Evolutionary conservation across 2,329 filamentous ascomycete species (phyloP), one percentile per base, ranked within the genome.

Genomic region (Aspergillus felis): DNA sequence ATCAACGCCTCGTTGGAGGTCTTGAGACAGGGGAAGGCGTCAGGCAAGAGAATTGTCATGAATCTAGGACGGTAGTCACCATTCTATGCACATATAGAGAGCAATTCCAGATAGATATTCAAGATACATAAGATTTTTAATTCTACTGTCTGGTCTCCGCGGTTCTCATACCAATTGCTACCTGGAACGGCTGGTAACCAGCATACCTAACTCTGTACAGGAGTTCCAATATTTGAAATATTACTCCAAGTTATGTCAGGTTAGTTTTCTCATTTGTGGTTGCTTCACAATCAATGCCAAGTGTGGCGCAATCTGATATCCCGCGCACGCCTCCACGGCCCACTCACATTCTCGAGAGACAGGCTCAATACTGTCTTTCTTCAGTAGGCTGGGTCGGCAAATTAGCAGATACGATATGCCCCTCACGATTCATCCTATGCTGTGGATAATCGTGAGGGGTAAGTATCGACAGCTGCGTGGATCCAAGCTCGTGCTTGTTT

Each of bases 11-110:
- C 85, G 0, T 72, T 92, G 29, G 86, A 91, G 65, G 77, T 80
- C 4, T 82, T 91, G 80, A 79, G 87, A 14, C 81, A 79, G 57
- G 87, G 88, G 0, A 83, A 84, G 55, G 83, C 89, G 9, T 85
- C 85, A 51, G 88, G 88, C 0, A 87, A 87, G 12, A 82, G 88
- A 49, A 76, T 91, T 48, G 85, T 91, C n/a, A 84, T 90, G 7
- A 65, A 68, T 55, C 54, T 75, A 47, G 59, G 57, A 17, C 58
- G 56, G 47, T 56, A 41, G 20, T 29, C 7, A 4, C 35, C 35
- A 8, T n/a, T 17, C 5, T 51, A 12, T 4, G 3, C 5, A 25
- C 14, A 1, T 2, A 12, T 48, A 24, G 27, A 9, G n/a, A 25
- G 20, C 17, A 44, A n/a, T 44, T 44, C 29, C 10, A 3, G 10